Conservation (phyloP, 148 eudicot genomes). For the Spergularia marina region DNA sequence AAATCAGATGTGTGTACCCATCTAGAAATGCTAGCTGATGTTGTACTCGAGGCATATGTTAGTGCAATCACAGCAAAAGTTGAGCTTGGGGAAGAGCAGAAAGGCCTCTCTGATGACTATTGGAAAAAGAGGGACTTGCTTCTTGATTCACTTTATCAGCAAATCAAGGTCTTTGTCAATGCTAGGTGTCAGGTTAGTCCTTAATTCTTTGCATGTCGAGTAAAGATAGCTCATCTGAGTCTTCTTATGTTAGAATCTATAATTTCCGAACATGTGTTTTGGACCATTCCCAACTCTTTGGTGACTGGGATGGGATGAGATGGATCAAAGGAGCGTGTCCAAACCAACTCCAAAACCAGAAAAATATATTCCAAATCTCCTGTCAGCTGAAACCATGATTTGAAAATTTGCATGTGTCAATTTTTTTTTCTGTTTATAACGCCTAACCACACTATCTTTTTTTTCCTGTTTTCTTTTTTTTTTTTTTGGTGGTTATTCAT, state of each 20-base stretch:
- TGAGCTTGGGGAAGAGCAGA: constrained; percentile 80
- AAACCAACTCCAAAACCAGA: too few species aligned
- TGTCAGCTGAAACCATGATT: too few species aligned
- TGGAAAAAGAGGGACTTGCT: constrained; percentile 72
- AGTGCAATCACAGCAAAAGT: constrained; percentile 78
- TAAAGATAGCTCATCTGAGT: not conserved
- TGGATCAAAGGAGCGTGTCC: not conserved
- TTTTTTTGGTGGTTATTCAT: too few species aligned
- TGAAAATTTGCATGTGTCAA: too few species aligned
- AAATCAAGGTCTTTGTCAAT: constrained; percentile 59
- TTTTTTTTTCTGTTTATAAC: too few species aligned
- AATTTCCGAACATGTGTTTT: not conserved
- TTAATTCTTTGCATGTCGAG: not conserved
- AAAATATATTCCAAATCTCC: too few species aligned
- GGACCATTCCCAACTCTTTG: not conserved
- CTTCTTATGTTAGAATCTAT: not conserved
- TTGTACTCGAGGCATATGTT: constrained; percentile 80
- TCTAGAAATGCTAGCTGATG: constrained; percentile 70
- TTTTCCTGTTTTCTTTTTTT: too few species aligned
- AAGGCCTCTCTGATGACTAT: constrained; percentile 68
- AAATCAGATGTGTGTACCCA: constrained; percentile 61
- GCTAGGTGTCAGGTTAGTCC: constrained; percentile 52
- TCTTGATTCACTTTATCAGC: constrained; percentile 82
- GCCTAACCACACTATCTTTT: too few species aligned
- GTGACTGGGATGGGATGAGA: not conserved